Base-by-base conservation (phyloP, 805 yeast genomes). In the Wickerhamiella lipophila region DNA sequence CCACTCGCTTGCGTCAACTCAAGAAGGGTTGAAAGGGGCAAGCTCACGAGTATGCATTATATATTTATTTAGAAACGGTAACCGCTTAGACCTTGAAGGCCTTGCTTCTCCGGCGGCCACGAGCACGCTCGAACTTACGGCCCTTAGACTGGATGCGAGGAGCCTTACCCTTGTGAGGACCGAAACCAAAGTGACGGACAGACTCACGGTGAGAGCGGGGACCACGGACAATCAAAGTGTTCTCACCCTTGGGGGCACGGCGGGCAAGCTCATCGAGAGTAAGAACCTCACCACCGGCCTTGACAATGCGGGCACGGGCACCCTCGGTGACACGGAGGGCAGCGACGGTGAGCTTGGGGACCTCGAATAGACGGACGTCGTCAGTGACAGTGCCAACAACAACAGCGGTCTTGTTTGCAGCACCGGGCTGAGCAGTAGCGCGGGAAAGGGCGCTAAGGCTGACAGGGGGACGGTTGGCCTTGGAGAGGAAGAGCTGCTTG, bases 161-260 rank as follows among this genome's bases (percentile, higher is more conserved):
- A 68, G 97, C 97, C 86, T 92, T 92, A 77, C 79, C 76, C 81
- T 86, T 86, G 94, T 92, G 98, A 69, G 99, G 99, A 78, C 99
- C 99, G 74, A 89, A 71, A 74, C 99, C 99, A 71, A 92, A 92
- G 83, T 92, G 97, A 79, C 96, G 86, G 67, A 86, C 97, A 67
- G 97, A 96, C 79, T 92, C 96, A 80, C 99, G 86, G 74, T 95
- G 69, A 76, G 77, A 79, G 84, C 96, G 87, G 76, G 97, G 94
- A 73, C 99, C 99, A 79, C 97, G 86, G 71, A 92, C 77, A 68
- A 89, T 75, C 72, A 92, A 75, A 63, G 98, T 92, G 95, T 92
- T 92, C 74, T 85, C 82, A 76, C 99, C 99, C 74, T 88, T 87
- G 75, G 99, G 99, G 72, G 97, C 89, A 76, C 95, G 88, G 68